Percentiles rank a stretch among this genome's conserved stretches.
Evolutionary conservation across 768 basidiomycete species (phyloP).

Genomic region (Amanita molliuscula): DNA sequence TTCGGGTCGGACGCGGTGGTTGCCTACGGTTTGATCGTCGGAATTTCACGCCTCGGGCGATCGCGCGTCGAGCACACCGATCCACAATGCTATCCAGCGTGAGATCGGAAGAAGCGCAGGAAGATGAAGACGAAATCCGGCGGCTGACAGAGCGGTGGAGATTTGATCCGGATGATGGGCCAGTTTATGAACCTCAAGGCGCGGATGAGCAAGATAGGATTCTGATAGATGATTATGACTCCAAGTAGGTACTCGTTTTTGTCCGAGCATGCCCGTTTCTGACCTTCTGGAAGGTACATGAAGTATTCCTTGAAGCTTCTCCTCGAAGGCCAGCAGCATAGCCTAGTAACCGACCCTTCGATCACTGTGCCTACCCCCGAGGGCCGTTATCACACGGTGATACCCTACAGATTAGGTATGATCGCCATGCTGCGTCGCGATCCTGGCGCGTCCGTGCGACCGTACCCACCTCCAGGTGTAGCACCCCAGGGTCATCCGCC

Average conservation of each 20-base stretch:
- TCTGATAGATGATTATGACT: conserved; percentile 62
- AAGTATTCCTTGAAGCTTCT: conserved; percentile 46
- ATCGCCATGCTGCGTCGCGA: conserved; percentile 24
- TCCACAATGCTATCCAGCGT: conserved; percentile 16
- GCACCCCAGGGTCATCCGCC: background rate
- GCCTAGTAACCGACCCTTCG: conserved; percentile 40
- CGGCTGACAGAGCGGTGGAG: conserved; percentile 52
- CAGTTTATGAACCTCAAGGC: conserved; percentile 44
- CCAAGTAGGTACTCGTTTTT: conserved; percentile 26
- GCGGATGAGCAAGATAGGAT: conserved; percentile 59
- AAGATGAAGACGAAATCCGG: conserved; percentile 20
- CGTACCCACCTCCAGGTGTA: conserved; percentile 13
- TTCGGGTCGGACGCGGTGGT: conserved; percentile 79
- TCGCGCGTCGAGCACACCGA: conserved; percentile 15
- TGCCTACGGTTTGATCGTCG: conserved; percentile 69
- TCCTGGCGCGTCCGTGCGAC: conserved; percentile 18
- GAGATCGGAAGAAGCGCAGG: conserved; percentile 16
- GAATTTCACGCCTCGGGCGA: conserved; percentile 18
- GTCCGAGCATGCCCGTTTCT: conserved; percentile 4
- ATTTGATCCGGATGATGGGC: conserved; percentile 57
- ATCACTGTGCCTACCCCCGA: conserved; percentile 32
- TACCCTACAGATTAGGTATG: conserved; percentile 41
- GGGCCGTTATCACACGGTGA: conserved; percentile 37
- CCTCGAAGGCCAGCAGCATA: conserved; percentile 41
- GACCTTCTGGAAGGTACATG: conserved; percentile 31